These are phyloP conservation scores for Sanchytrium tribonematis DNA, from an alignment of 371 early-diverging fungal genomes.

Conservation along the genomic window DNA sequence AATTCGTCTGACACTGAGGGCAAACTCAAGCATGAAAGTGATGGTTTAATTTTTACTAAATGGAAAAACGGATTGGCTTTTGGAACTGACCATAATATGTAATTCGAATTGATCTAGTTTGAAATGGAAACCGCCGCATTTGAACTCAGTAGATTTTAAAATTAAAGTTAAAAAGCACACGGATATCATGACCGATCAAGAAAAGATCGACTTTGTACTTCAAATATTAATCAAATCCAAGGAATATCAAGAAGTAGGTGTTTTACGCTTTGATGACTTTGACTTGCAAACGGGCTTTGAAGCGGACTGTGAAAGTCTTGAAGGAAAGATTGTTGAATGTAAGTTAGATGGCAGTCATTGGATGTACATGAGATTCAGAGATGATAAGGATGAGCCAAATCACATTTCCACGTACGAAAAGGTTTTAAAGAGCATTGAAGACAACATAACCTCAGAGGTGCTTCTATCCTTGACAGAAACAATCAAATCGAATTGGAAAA, in stretches of 20 bases:
- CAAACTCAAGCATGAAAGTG: conserved; percentile 53
- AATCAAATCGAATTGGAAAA: not conserved
- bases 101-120: conserved; percentile 25
- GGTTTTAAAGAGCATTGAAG: not conserved
- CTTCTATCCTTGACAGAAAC: not conserved
- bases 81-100: conserved; percentile 67
- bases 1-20: not conserved
- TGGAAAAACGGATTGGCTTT: conserved; percentile 42
- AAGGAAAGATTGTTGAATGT: not conserved
- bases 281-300: not conserved
- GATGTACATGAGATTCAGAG: not conserved
- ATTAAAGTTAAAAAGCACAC: not conserved
- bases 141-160: conserved; percentile 86
- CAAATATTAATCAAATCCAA: not conserved
- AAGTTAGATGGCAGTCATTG: not conserved
- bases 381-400: not conserved
- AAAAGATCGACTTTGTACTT: not conserved
- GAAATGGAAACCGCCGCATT: conserved; percentile 95
- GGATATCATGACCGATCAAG: not conserved
- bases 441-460: not conserved
- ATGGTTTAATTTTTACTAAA: conserved; percentile 91
- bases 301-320: not conserved
- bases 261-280: not conserved
- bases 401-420: not conserved
- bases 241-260: not conserved